Percentiles rank a stretch among this genome's conserved stretches.
These are phyloP conservation scores for Silene vulgaris DNA, from an alignment of 179 eudicot genomes.

Conservation along the genomic window DNA sequence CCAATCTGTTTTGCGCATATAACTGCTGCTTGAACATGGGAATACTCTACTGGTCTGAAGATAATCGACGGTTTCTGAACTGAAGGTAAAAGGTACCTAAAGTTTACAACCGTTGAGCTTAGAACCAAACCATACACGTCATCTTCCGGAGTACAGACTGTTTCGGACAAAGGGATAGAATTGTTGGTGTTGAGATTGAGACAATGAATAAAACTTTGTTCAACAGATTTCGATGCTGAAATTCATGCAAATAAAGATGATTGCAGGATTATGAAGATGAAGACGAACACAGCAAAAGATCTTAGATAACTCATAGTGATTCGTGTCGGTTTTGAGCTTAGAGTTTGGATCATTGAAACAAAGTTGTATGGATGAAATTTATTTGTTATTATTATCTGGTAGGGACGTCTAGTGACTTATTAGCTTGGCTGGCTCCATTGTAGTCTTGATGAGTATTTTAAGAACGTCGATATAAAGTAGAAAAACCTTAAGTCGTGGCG, in stretches of 20 bases:
- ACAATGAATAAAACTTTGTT: slow-evolving; percentile 5
- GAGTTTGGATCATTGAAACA: not conserved
- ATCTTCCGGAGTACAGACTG: not conserved
- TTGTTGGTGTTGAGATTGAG: not conserved
- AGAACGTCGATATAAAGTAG: no score
- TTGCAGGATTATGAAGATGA: not conserved
- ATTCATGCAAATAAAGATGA: not conserved
- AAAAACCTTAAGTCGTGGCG: no score
- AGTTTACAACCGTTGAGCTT: slow-evolving; percentile 8
- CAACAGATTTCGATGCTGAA: not conserved
- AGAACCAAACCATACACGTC: not conserved
- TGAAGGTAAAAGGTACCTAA: slow-evolving; percentile 12
- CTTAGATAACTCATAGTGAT: not conserved
- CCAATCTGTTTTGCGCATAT: slow-evolving; percentile 13
- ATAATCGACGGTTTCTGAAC: slow-evolving; percentile 3
- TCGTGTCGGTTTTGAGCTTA: not conserved
- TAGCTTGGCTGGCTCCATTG: not conserved
- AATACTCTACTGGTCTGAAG: not conserved
- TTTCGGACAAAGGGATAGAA: not conserved
- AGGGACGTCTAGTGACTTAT: not conserved
- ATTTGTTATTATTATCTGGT: not conserved
- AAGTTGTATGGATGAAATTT: no score
- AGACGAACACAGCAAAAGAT: not conserved
- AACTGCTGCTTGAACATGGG: slow-evolving; percentile 8
- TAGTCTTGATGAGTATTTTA: no score